Evolutionary conservation across 768 basidiomycete genomes (phyloP).

Genomic region (Lyophyllum semitale): DNA sequence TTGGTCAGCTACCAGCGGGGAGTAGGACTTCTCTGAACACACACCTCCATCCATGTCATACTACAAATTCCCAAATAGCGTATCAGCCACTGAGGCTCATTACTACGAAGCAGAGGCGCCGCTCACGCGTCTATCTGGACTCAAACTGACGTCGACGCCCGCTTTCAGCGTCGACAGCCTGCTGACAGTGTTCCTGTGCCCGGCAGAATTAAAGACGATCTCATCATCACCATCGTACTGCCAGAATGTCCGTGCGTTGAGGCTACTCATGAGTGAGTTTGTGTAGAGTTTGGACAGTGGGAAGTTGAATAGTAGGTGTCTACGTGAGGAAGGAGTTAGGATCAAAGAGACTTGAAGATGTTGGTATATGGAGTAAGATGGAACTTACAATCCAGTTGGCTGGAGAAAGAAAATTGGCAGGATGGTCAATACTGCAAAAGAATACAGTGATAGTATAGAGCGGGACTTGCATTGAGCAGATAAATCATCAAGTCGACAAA

Average conservation of each 20-base stretch:
- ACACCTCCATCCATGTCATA: constrained; percentile 4
- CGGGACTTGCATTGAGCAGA: neutral
- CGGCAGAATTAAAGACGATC: neutral
- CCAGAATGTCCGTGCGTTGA: constrained; percentile 37
- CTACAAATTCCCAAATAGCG: neutral
- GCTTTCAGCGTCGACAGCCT: neutral
- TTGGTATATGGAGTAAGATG: constrained; percentile 20
- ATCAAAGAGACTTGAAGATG: neutral
- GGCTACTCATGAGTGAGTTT: constrained; percentile 40
- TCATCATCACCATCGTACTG: constrained; percentile 13
- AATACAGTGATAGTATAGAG: neutral
- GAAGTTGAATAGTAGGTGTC: constrained; percentile 40
- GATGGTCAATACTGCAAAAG: neutral
- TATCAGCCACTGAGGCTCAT: neutral
- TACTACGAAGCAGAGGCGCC: neutral
- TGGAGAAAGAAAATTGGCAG: neutral
- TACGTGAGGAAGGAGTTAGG: constrained; percentile 7
- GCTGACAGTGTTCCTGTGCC: neutral
- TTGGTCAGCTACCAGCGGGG: neutral
- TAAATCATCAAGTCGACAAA: constrained; percentile 19
- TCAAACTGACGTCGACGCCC: neutral
- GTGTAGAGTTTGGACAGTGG: constrained; percentile 42
- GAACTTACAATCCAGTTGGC: neutral
- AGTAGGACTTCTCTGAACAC: neutral
- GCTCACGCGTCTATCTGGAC: neutral